A percentile compares a stretch with the other conserved stretches of the same genome.
These are phyloP conservation scores for Murraya paniculata DNA, from an alignment of 345 rosid genomes.

Conservation along the genomic window DNA sequence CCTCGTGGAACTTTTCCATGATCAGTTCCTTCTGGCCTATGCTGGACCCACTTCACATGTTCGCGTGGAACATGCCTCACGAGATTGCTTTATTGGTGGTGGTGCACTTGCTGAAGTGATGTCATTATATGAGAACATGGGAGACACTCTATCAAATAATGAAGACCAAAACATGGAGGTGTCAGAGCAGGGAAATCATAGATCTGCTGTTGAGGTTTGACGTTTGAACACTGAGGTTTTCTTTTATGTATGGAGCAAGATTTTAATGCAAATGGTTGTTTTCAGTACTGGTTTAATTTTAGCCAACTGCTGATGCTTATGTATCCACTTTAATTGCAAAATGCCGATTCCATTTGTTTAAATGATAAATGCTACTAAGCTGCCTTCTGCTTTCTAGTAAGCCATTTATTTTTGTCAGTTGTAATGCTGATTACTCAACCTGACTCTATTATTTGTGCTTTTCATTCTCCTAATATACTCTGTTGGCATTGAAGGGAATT, in stretches of 20 bases:
- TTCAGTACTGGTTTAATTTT: background rate
- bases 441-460: background rate
- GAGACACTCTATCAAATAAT: conserved; percentile 27
- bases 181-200: conserved; percentile 20
- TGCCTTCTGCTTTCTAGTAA: background rate
- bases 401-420: background rate
- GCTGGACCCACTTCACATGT: conserved; percentile 92
- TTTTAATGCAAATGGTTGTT: conserved; percentile 3
- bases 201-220: conserved; percentile 48
- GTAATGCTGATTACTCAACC: conserved; percentile 6
- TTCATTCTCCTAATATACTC: conserved; percentile 1
- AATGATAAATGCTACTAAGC: background rate
- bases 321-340: background rate
- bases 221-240: background rate
- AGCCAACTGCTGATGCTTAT: background rate
- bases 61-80: conserved; percentile 60
- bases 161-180: conserved; percentile 26
- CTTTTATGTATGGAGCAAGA: background rate
- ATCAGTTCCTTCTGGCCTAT: conserved; percentile 63
- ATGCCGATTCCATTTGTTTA: background rate
- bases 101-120: conserved; percentile 73
- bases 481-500: conserved; percentile 44
- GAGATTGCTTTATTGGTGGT: conserved; percentile 49
- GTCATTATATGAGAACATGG: conserved; percentile 56
- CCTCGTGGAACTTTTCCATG: background rate